Base-by-base conservation (phyloP, 306 rosid species). In the Canavalia ensiformis region DNA sequence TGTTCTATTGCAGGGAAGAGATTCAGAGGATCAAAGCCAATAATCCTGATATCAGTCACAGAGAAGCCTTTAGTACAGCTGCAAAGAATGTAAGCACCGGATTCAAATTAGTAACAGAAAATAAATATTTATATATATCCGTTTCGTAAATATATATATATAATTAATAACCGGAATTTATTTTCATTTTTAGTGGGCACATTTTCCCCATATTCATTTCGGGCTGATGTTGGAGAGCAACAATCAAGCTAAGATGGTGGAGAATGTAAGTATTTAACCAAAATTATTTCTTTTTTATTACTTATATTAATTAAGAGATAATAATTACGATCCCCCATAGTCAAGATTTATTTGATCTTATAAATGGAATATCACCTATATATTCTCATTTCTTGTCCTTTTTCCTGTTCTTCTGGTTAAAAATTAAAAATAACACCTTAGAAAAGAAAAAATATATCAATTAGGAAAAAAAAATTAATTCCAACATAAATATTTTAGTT, bases 11-110 rank as follows among this genome's bases (percentile, higher is more conserved):
- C 54, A 96, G 99, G 88, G 98, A 96, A 90, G 99, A 96, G 85
- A 96, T 96, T 55, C 99, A 94, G 86, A 90, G 99, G 91, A 96
- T 96, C 82, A 96, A 96, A 87, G 98, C 99, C 11, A 96, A 90
- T 59, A 92, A 96, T 84, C 99, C 99, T 51, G 97, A 93, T 78
- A 96, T 96, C 60, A 92, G 94, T 89, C 99, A 96, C 72, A 88
- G 98, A 85, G 99, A 92, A 82, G 99, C 99, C 5, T 96, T 96
- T 78, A 96, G 99, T 68, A 92, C 99, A 1, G 98, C 99, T 82
- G 99, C 99, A 25, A 96, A 96, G 80, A 96, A 96, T 62, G 99
- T 96, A 84, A 72, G 83, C 8, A 69, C 58, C 51, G 9, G 0
- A 62, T 46, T 13, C 18, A 35, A 12, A 25, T 18, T 18, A 18